Conservation (phyloP, 192 early-diverging fungal species). For the Backusella liffmaniae region DNA sequence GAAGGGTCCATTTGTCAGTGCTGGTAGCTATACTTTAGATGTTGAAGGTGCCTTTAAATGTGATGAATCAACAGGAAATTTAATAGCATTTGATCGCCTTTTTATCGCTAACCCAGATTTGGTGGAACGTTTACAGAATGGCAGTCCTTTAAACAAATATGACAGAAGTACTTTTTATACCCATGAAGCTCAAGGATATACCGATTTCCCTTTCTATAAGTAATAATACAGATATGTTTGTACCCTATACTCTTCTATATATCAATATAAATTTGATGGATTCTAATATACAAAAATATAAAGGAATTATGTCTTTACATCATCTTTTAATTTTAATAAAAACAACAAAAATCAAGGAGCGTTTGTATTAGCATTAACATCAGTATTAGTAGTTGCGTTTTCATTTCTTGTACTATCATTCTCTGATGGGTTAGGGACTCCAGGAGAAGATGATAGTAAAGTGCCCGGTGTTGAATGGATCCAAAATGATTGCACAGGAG, state of each 20-base stretch:
- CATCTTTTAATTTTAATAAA: neutral
- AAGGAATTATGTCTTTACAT: neutral
- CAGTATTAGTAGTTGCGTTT: neutral
- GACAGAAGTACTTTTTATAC: conserved; percentile 32
- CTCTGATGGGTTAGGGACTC: neutral
- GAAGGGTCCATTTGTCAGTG: conserved; percentile 11
- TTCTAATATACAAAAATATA: neutral
- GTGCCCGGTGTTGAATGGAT: neutral
- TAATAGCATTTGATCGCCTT: conserved; percentile 31
- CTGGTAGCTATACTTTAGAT: conserved; percentile 26
- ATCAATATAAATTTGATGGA: neutral
- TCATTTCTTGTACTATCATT: neutral
- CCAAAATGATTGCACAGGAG: neutral
- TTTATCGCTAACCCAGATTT: conserved; percentile 42
- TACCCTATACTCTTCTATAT: neutral
- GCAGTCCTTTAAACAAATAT: conserved; percentile 24
- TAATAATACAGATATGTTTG: neutral
- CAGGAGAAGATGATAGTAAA: neutral
- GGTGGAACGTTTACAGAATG: conserved; percentile 22
- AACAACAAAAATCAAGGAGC: neutral
- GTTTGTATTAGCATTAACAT: neutral
- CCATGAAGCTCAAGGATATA: conserved; percentile 19
- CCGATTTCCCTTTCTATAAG: conserved; percentile 30
- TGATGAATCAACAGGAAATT: conserved; percentile 20
- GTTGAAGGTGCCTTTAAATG: neutral